phyloP scores from a whole-genome alignment of 306 rosid genomes.

The Vigna nakashimae region DNA sequence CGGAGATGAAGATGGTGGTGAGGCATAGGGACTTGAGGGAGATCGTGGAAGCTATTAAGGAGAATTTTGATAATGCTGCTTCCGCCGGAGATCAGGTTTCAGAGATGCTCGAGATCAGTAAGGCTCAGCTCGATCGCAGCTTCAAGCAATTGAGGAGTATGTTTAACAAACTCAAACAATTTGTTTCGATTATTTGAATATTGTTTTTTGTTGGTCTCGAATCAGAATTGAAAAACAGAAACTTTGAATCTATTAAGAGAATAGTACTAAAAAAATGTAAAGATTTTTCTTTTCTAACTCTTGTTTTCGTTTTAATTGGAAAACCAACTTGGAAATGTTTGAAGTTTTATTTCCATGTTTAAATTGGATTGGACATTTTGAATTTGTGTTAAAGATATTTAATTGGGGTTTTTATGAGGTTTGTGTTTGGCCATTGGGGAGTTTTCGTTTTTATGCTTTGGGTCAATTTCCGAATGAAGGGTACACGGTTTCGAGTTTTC shows the following conservation, averaged over 20 bases:
- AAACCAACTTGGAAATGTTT: background rate
- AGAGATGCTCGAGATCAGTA: conserved; percentile 80
- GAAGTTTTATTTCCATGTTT: background rate
- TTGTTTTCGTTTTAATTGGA: background rate
- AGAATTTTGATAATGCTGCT: conserved; percentile 86
- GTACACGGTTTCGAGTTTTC: conserved; percentile 29
- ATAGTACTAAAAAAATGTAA: background rate
- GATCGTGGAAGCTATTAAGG: conserved; percentile 82
- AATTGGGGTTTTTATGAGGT: background rate
- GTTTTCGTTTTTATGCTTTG: background rate
- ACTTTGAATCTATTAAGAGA: background rate
- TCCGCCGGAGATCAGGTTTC: conserved; percentile 83
- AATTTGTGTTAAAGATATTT: background rate
- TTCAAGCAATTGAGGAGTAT: conserved; percentile 82
- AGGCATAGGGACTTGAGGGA: conserved; percentile 91
- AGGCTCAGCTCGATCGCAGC: conserved; percentile 90
- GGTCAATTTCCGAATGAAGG: conserved; percentile 11
- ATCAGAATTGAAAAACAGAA: background rate
- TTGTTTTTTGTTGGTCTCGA: background rate
- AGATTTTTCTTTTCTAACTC: background rate
- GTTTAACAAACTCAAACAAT: background rate
- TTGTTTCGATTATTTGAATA: no score
- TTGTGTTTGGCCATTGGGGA: background rate
- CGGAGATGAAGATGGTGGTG: conserved; percentile 88
- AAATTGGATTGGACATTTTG: conserved; percentile 13